Evolutionary conservation across 495 filamentous ascomycete species (phyloP).

Genomic region (Aeminium ludgeri): DNA sequence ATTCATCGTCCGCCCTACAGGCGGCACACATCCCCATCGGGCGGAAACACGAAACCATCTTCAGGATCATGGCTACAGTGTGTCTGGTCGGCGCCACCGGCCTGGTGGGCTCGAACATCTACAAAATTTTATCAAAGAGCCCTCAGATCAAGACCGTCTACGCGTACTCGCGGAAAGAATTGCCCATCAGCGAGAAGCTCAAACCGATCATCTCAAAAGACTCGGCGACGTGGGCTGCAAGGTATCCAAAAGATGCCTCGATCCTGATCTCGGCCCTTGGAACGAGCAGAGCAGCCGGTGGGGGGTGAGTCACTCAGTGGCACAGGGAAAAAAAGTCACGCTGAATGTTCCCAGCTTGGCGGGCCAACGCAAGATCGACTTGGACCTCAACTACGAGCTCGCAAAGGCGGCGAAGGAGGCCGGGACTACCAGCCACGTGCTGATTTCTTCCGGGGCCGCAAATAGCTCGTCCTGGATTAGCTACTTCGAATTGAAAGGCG

Average conservation of each 20-base stretch:
- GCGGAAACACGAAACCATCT: too few relatives aligned
- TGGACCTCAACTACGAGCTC: constrained; percentile 32
- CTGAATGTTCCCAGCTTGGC: constrained; percentile 14
- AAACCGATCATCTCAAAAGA: constrained; percentile 18
- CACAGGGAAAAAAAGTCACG: too few relatives aligned
- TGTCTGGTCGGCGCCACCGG: constrained; percentile 25
- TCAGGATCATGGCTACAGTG: constrained; percentile 16
- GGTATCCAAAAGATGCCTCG: constrained; percentile 21
- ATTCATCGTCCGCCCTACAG: too few relatives aligned
- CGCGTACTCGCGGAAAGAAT: constrained; percentile 24
- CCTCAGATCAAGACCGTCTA: constrained; percentile 15
- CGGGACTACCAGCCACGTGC: constrained; percentile 34
- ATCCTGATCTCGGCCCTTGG: constrained; percentile 29
- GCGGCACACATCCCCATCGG: too few relatives aligned
- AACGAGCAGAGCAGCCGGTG: constrained; percentile 24
- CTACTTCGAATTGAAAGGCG: constrained; percentile 48
- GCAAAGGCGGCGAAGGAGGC: constrained; percentile 33
- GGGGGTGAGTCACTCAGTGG: constrained; percentile 12
- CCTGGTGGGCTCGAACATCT: constrained; percentile 24
- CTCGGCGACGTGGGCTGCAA: constrained; percentile 21
- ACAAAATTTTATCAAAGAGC: constrained; percentile 14
- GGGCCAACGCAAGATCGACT: constrained; percentile 36
- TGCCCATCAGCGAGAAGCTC: constrained; percentile 20
- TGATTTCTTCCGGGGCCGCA: constrained; percentile 24
- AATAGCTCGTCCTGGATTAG: constrained; percentile 9